phyloP scores from a whole-genome alignment of 2,329 filamentous ascomycete genomes.

The Aspergillus pseudonomiae region DNA sequence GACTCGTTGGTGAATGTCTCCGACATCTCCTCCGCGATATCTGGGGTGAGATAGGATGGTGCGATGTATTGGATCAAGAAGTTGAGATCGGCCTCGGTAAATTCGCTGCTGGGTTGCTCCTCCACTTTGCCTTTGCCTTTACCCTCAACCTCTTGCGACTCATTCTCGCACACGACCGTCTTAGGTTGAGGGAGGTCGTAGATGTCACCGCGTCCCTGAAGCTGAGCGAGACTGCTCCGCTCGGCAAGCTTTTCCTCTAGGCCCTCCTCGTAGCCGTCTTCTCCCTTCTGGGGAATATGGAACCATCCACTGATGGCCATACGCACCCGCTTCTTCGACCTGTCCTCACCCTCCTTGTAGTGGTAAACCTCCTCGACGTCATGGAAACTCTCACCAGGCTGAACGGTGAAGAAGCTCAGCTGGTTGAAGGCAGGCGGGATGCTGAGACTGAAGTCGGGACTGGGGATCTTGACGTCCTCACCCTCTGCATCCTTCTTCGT shows the following conservation, averaged over 20 bases:
- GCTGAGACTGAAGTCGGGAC: constrained; percentile 74
- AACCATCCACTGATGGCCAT: constrained; percentile 99
- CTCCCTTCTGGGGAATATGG: constrained; percentile 92
- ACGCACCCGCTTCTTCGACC: constrained; percentile 67
- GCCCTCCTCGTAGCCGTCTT: constrained; percentile 87
- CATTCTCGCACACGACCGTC: constrained; percentile 51
- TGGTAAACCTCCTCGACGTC: constrained; percentile 98
- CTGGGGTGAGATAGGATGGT: constrained; percentile 87
- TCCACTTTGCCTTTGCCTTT: constrained; percentile 42
- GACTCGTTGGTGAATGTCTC: constrained; percentile 81
- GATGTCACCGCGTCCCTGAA: constrained; percentile 87
- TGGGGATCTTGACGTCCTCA: constrained; percentile 75
- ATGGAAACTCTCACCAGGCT: constrained; percentile 98
- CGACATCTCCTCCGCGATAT: constrained; percentile 80
- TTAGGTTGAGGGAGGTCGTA: constrained; percentile 78
- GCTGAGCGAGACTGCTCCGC: constrained; percentile 87
- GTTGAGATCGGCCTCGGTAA: constrained; percentile 80
- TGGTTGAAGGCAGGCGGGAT: constrained; percentile 98
- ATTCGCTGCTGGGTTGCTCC: constrained; percentile 57
- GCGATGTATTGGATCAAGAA: constrained; percentile 90
- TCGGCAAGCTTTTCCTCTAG: constrained; percentile 85
- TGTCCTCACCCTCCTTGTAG: constrained; percentile 60
- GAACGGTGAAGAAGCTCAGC: constrained; percentile 95
- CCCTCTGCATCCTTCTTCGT: constrained; percentile 69
- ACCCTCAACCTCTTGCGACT: constrained; percentile 42